Base-by-base conservation (phyloP, 805 yeast species). In the Candida tallmaniae region DNA sequence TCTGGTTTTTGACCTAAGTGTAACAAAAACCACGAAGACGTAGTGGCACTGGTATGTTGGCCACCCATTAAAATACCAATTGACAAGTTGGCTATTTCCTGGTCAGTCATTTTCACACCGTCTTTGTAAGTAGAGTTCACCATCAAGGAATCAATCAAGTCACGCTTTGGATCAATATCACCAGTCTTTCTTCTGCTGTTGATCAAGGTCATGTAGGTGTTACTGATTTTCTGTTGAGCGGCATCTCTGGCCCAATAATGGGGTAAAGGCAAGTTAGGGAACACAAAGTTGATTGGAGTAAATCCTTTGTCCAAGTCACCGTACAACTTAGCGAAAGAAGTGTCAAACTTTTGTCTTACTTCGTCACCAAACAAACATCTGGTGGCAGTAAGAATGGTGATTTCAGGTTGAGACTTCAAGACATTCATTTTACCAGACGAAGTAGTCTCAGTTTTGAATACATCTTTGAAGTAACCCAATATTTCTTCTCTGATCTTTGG, bases 41-140 rank as follows among this genome's bases (percentile, higher is more conserved):
- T 93, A 16, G 97, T 76, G 28, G 97, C 93, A 44, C 95, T 83
- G 18, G 98, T 93, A 62, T 93, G 98, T 69, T 93, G 98, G 44
- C 98, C 98, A 52, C 98, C 98, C 98, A 93, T 93, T 42, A 93
- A 72, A 36, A 93, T 83, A 60, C 97, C 98, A 61, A 93, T 45
- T 59, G 88, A 69, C 60, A 93, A 70, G 62, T 89, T 84, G 32
- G 97, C 93, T 54, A 93, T 87, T 65, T 93, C 95, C 58, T 81
- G 80, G 60, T 93, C 98, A 18, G 96, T 82, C 97, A 93, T 89
- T 53, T 74, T 73, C 31, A 80, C 79, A 50, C 98, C 98, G 56
- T 93, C 97, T 60, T 86, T 89, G 68, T 93, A 93, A 40, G 85
- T 78, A 27, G 89, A 82, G 48, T 69, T 72, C 49, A 78, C 75